These are phyloP conservation scores for Cryptococcus sp. DNA, from an alignment of 1,284 basidiomycete genomes.

Conservation along the genomic window DNA sequence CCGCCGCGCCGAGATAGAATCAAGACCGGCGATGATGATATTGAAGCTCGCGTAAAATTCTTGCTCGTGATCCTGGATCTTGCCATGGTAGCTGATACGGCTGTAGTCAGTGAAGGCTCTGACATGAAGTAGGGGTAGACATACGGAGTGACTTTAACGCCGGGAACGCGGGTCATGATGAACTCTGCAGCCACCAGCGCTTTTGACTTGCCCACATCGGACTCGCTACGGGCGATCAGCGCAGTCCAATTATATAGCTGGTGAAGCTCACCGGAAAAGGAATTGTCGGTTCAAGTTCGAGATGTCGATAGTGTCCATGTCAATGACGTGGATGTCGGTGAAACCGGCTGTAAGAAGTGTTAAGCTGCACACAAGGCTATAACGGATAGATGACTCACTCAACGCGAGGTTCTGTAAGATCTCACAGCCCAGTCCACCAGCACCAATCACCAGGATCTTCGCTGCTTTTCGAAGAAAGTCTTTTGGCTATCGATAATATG, in stretches of 20 bases:
- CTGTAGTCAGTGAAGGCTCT: neutral
- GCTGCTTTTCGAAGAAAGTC: conserved; percentile 77
- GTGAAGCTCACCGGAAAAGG: conserved; percentile 76
- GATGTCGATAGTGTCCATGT: conserved; percentile 99
- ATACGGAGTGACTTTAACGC: conserved; percentile 90
- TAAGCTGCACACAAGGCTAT: neutral
- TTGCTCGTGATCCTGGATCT: conserved; percentile 96
- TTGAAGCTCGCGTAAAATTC: conserved; percentile 98
- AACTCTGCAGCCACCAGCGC: conserved; percentile 92
- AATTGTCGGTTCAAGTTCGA: conserved; percentile 99
- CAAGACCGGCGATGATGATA: conserved; percentile 95
- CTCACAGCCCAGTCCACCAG: conserved; percentile 92
- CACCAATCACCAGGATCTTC: conserved; percentile 96
- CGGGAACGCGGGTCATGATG: conserved; percentile 91
- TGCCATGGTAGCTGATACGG: conserved; percentile 78
- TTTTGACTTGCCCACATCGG: conserved; percentile 91
- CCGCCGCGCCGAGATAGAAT: conserved; percentile 91
- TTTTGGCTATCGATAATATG: conserved; percentile 58
- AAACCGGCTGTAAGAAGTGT: conserved; percentile 68
- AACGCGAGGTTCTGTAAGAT: conserved; percentile 90
- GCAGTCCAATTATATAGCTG: neutral
- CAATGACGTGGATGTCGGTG: conserved; percentile 97
- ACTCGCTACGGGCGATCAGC: conserved; percentile 52
- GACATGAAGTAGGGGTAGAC: conserved; percentile 43
- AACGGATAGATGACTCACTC: conserved; percentile 35